Evolutionary conservation across 306 rosid genomes (phyloP), one percentile per base, ranked within the genome.

Genomic region (Prinsepia uniflora): DNA sequence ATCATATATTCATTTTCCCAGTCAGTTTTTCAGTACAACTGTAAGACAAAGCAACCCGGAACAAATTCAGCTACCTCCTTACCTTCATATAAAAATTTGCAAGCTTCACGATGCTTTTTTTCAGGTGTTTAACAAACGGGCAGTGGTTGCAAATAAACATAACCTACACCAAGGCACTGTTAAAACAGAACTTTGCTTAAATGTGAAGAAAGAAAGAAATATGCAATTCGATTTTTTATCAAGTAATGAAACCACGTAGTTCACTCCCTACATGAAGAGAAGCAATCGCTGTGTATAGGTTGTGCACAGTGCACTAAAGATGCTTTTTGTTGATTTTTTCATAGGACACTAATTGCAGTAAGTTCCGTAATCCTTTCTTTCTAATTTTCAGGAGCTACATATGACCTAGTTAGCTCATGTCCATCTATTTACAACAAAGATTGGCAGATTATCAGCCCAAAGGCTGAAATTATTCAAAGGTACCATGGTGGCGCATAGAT

Each of bases 71-170:
- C 6, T 83, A 88, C 92, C 30, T 24, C 30, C 93, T 88, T 81
- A 94, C 97, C 98, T 90, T 65, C 92, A 80, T 82, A 74, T 89
- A 90, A 81, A 88, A 90, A 45, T 80, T 89, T 6, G 96, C 45
- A 62, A 88, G 96, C 82, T 90, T 89, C 55, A 76, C 96, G 46
- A 94, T 86, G 79, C 77, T 89, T 50, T 89, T 89, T 54, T 89
- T 87, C 83, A 94, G 79, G 82, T 88, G 97, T 63, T 70, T 87
- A 72, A 94, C 98, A 68, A 94, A 94, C 40, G 98, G 98, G 80
- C 97, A 90, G 68, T 90, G 98, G 77, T 90, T 94, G 89, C 98
- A 94, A 63, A 94, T 76, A 86, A 94, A 94, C 98, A 94, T 94
- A 78, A 94, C 98, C 98, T 94, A 96, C 82, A 52, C 12, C 39